These are phyloP conservation scores for Tricholoma hemisulphureum DNA, from an alignment of 768 basidiomycete species.

Conservation along the genomic window DNA sequence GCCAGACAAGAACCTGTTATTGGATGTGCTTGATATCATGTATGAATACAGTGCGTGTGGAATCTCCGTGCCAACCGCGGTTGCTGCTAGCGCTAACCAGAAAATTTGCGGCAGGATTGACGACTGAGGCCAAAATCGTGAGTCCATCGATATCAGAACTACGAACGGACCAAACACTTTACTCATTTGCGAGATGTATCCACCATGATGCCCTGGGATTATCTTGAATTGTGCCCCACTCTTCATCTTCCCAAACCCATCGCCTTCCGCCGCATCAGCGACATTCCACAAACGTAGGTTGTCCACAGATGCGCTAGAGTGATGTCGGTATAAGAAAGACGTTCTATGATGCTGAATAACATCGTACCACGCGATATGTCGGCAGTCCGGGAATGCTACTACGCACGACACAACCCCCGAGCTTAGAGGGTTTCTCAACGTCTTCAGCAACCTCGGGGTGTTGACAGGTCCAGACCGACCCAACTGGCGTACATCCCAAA, in stretches of 20 bases:
- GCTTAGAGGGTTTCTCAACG: slow-evolving; percentile 79
- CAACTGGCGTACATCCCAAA: slow-evolving; percentile 90
- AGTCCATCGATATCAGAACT: slow-evolving; percentile 15
- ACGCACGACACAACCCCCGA: slow-evolving; percentile 93
- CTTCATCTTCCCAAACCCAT: slow-evolving; percentile 57
- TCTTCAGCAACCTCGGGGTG: slow-evolving; percentile 79
- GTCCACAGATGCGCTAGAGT: slow-evolving; percentile 79
- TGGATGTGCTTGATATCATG: slow-evolving; percentile 68
- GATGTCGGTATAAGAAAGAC: slow-evolving; percentile 7
- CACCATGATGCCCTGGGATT: slow-evolving; percentile 94
- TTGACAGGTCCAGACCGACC: slow-evolving; percentile 59
- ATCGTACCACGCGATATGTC: slow-evolving; percentile 81
- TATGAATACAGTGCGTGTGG: slow-evolving; percentile 85
- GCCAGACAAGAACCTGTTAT: not conserved
- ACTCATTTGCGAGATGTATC: slow-evolving; percentile 92
- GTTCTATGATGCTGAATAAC: slow-evolving; percentile 25
- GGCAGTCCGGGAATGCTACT: slow-evolving; percentile 87
- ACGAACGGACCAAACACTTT: slow-evolving; percentile 33
- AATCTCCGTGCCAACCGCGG: slow-evolving; percentile 91
- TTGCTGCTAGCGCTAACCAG: slow-evolving; percentile 91
- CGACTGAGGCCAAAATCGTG: slow-evolving; percentile 52
- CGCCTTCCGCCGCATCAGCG: slow-evolving; percentile 68
- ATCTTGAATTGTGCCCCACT: slow-evolving; percentile 89
- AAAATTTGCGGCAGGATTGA: slow-evolving; percentile 82
- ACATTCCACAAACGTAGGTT: slow-evolving; percentile 95